Conservation (phyloP, 2,329 filamentous ascomycete genomes). For the Fusarium devonianum region DNA sequence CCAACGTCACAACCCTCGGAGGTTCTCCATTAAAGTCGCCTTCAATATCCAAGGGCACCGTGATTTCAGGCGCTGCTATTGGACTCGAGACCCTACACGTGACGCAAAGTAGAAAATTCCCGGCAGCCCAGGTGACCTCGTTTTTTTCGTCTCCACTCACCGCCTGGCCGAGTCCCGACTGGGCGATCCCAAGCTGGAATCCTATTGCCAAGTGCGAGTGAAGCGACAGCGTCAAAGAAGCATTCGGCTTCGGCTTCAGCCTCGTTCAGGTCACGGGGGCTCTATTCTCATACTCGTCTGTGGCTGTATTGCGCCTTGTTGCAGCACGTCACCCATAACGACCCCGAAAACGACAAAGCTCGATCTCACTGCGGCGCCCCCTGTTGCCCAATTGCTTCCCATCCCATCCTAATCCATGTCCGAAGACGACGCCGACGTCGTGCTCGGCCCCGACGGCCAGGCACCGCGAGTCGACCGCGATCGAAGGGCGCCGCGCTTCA, state of each 20-base stretch:
- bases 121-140: constrained; percentile 39
- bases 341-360: not conserved
- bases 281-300: not conserved
- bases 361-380: not conserved
- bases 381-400: not conserved
- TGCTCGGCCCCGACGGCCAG: constrained; percentile 48
- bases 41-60: constrained; percentile 3
- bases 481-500: constrained; percentile 61
- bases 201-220: constrained; percentile 20
- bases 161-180: constrained; percentile 39
- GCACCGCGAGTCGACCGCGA: constrained; percentile 49
- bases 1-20: not conserved
- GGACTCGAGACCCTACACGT: constrained; percentile 24
- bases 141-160: constrained; percentile 36
- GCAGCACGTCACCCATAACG: not conserved
- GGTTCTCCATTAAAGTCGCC: constrained; percentile 5
- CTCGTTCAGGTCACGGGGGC: constrained; percentile 22
- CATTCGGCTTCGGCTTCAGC: constrained; percentile 32
- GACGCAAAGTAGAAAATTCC: constrained; percentile 39
- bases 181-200: constrained; percentile 22
- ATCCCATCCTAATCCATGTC: constrained; percentile 42
- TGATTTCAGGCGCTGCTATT: constrained; percentile 4
- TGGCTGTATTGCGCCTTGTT: not conserved
- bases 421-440: constrained; percentile 49
- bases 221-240: constrained; percentile 12